Evolutionary conservation across 331 rosid genomes (phyloP).

Genomic region (Pyracantha coccinea): DNA sequence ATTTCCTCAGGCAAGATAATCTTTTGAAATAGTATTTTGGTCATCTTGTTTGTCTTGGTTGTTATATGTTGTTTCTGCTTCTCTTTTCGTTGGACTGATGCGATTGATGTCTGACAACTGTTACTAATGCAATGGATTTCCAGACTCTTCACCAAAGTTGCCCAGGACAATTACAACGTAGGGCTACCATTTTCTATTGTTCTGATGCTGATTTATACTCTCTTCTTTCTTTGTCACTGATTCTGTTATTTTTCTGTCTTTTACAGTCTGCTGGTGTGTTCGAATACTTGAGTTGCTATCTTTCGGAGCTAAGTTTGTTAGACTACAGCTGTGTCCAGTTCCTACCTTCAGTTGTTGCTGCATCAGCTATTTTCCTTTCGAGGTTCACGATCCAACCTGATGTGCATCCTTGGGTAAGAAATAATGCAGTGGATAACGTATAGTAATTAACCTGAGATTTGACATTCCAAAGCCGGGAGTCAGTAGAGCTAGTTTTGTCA

Average conservation of each 20-base stretch:
- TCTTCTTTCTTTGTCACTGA: background rate
- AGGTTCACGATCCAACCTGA: constrained; percentile 17
- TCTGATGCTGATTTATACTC: background rate
- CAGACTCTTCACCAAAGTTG: constrained; percentile 16
- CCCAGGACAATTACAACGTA: constrained; percentile 14
- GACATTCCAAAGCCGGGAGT: background rate
- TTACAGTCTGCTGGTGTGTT: constrained; percentile 9
- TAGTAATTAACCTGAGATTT: background rate
- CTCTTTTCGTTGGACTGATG: background rate
- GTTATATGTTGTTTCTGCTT: background rate
- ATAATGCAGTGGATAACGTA: background rate
- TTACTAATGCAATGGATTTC: background rate
- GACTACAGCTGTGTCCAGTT: constrained; percentile 20
- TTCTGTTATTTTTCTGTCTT: background rate
- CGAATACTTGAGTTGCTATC: constrained; percentile 27
- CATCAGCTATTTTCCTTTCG: constrained; percentile 33
- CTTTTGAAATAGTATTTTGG: background rate
- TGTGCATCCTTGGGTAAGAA: constrained; percentile 38
- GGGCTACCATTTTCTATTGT: background rate
- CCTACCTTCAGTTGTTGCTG: constrained; percentile 34
- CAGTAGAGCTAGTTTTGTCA: too few species aligned
- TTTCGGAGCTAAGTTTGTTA: constrained; percentile 29
- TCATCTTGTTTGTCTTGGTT: background rate
- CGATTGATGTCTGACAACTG: background rate
- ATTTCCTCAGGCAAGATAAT: constrained; percentile 24